phyloP scores from a whole-genome alignment of 1,284 basidiomycete genomes.

The Anthracocystis walkeri region DNA sequence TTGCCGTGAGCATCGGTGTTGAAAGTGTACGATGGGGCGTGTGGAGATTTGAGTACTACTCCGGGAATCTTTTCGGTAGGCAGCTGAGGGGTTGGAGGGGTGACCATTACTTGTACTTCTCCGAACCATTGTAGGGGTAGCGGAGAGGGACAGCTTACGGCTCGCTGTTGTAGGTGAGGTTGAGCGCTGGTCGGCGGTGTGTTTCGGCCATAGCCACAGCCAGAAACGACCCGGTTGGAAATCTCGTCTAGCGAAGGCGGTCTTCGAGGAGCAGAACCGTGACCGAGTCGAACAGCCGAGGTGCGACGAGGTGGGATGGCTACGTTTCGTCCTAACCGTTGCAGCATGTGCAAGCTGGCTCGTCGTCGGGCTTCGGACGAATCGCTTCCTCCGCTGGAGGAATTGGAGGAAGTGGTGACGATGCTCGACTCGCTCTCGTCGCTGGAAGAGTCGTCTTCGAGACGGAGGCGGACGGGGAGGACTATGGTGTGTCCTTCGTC shows the following conservation, averaged over 20 bases:
- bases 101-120: constrained; percentile 38
- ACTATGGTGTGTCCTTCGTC: constrained; percentile 20
- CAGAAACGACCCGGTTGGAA: constrained; percentile 22
- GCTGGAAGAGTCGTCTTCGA: constrained; percentile 40
- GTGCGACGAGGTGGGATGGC: constrained; percentile 21
- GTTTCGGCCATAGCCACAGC: neutral
- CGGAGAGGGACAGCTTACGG: constrained; percentile 42
- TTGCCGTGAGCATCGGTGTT: constrained; percentile 21
- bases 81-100: constrained; percentile 38
- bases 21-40: constrained; percentile 14
- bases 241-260: constrained; percentile 44
- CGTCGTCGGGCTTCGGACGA: constrained; percentile 28
- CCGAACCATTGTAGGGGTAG: constrained; percentile 21
- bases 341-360: constrained; percentile 38
- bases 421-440: constrained; percentile 35
- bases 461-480: constrained; percentile 22
- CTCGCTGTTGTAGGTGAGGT: constrained; percentile 14
- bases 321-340: constrained; percentile 15
- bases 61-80: constrained; percentile 21
- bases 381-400: constrained; percentile 20
- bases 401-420: constrained; percentile 12
- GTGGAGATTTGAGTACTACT: constrained; percentile 21
- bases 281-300: constrained; percentile 19
- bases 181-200: constrained; percentile 8
- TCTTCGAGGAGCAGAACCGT: constrained; percentile 19